Percentiles rank a stretch among this genome's conserved stretches.
These are phyloP conservation scores for Trametes sp. DNA, from an alignment of 1,284 basidiomycete species.

Conservation along the genomic window DNA sequence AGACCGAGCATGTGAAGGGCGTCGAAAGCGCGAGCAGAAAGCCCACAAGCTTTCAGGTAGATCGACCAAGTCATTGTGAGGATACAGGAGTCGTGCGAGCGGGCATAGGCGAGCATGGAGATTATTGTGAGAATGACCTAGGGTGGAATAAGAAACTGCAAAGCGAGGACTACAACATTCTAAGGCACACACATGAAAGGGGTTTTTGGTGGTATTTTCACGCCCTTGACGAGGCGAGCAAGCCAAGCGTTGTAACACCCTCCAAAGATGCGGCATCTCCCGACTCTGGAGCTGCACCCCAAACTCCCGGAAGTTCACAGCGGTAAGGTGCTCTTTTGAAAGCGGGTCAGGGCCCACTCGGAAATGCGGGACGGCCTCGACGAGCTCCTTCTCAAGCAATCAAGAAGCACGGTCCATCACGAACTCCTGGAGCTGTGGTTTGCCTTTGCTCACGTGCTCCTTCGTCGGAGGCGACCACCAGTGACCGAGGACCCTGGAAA, in stretches of 20 bases:
- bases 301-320: neutral
- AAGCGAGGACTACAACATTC: no score
- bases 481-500: neutral
- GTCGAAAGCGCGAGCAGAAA: constrained; percentile 39
- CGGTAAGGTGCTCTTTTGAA: neutral
- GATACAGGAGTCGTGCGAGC: constrained; percentile 1
- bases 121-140: constrained; percentile 14
- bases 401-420: neutral
- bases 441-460: neutral
- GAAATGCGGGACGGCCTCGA: neutral
- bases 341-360: neutral
- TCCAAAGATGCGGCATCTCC: neutral
- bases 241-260: neutral
- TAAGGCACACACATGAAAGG: constrained; percentile 5
- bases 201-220: constrained; percentile 4
- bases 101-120: constrained; percentile 14
- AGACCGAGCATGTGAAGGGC: constrained; percentile 37
- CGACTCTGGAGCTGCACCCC: no score
- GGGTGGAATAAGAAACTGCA: no score
- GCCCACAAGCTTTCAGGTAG: constrained; percentile 39
- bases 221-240: neutral
- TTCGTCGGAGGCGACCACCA: constrained; percentile 3
- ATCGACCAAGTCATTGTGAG: constrained; percentile 26
- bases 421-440: constrained; percentile 1
- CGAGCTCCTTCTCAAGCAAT: neutral